These are phyloP conservation scores for Tuber borchii DNA, from an alignment of 495 filamentous ascomycete genomes.

Conservation along the genomic window DNA sequence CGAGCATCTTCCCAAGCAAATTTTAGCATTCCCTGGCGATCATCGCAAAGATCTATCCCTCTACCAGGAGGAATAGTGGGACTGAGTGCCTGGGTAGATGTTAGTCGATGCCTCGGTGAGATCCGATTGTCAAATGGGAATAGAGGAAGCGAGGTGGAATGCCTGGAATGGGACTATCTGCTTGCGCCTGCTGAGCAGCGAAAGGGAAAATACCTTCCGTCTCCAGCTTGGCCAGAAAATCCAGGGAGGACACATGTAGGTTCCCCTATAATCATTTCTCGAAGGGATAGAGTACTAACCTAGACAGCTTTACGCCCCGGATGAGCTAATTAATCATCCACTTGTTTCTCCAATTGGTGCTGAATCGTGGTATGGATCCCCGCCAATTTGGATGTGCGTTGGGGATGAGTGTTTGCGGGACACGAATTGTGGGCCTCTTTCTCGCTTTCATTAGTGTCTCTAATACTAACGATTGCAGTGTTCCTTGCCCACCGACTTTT, in stretches of 20 bases:
- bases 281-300: slow-evolving; percentile 38
- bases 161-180: slow-evolving; percentile 70
- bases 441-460: not conserved
- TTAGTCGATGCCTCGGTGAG: slow-evolving; percentile 56
- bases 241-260: slow-evolving; percentile 16
- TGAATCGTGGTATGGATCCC: slow-evolving; percentile 59
- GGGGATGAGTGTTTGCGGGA: slow-evolving; percentile 77
- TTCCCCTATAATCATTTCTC: not conserved
- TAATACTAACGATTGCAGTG: slow-evolving; percentile 28
- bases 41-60: slow-evolving; percentile 50
- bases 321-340: slow-evolving; percentile 61
- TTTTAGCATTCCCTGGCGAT: slow-evolving; percentile 52
- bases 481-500: slow-evolving; percentile 56
- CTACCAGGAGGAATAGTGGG: slow-evolving; percentile 64
- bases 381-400: slow-evolving; percentile 65
- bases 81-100: slow-evolving; percentile 69
- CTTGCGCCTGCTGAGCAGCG: slow-evolving; percentile 46
- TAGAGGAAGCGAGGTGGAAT: slow-evolving; percentile 59
- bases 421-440: slow-evolving; percentile 48
- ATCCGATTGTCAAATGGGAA: slow-evolving; percentile 49
- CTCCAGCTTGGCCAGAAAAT: slow-evolving; percentile 63
- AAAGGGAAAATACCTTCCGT: slow-evolving; percentile 47
- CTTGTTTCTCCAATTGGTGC: slow-evolving; percentile 64
- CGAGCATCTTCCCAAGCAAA: slow-evolving; percentile 2
- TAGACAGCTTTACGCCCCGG: slow-evolving; percentile 62